phyloP scores from a whole-genome alignment of 805 yeast species.

The Saccharomyces jurei region DNA sequence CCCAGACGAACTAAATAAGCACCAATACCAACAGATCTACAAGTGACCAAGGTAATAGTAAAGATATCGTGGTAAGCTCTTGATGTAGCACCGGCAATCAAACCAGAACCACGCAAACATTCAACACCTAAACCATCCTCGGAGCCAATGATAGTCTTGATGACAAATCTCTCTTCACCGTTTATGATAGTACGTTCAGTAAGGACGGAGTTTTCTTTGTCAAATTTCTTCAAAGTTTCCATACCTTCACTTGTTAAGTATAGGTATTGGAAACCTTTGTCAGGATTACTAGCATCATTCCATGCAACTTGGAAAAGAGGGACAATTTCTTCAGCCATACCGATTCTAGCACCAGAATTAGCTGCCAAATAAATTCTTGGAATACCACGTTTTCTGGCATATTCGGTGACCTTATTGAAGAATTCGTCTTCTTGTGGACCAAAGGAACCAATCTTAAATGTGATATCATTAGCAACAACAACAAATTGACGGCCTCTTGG shows the following conservation, averaged over 20 bases:
- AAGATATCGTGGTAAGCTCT: conserved; percentile 96
- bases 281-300: conserved; percentile 68
- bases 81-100: conserved; percentile 98
- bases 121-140: conserved; percentile 98
- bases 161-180: conserved; percentile 76
- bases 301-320: conserved; percentile 88
- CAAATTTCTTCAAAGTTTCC: conserved; percentile 46
- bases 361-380: conserved; percentile 96
- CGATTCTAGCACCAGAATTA: conserved; percentile 98
- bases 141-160: conserved; percentile 81
- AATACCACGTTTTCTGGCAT: conserved; percentile 82
- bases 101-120: conserved; percentile 95
- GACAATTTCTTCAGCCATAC: conserved; percentile 92
- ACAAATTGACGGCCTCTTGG: conserved; percentile 93
- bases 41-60: conserved; percentile 96
- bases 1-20: conserved; percentile 97
- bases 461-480: conserved; percentile 92
- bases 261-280: conserved; percentile 84
- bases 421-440: conserved; percentile 94
- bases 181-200: conserved; percentile 76
- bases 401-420: conserved; percentile 87
- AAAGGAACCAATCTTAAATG: conserved; percentile 96
- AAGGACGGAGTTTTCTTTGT: conserved; percentile 52
- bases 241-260: conserved; percentile 68
- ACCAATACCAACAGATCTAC: conserved; percentile 99